A percentile compares a stretch with the other conserved stretches of the same genome.
Conservation (phyloP, 305 asterid species). For the Rubia occidens region DNA sequence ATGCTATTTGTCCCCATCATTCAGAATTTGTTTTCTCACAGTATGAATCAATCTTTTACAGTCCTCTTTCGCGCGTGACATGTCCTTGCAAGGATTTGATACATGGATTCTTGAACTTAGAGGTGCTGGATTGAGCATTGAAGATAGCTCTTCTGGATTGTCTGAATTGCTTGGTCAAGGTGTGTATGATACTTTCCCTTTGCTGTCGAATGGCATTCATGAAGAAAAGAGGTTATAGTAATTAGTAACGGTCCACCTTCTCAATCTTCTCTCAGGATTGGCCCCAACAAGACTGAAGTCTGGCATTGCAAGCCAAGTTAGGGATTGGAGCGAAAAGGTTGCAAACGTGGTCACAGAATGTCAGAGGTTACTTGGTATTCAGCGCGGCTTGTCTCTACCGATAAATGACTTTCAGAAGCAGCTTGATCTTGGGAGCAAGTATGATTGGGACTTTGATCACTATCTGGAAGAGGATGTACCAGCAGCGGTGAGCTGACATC, state of each 20-base stretch:
- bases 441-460: conserved; percentile 34
- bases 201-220: neutral
- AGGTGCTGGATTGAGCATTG: conserved; percentile 30
- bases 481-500: conserved; percentile 34
- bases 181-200: neutral
- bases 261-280: conserved; percentile 4
- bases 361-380: conserved; percentile 19
- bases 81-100: conserved; percentile 32
- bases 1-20: too few relatives aligned
- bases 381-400: conserved; percentile 12
- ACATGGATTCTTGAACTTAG: conserved; percentile 34
- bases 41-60: conserved; percentile 8
- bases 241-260: neutral
- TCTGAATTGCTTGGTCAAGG: conserved; percentile 14
- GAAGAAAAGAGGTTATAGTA: neutral
- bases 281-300: conserved; percentile 13
- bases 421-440: conserved; percentile 23
- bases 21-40: neutral
- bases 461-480: conserved; percentile 33
- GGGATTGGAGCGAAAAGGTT: conserved; percentile 18
- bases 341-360: conserved; percentile 18
- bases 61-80: conserved; percentile 34
- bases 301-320: conserved; percentile 18
- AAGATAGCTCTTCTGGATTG: conserved; percentile 12
- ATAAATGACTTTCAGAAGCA: conserved; percentile 23